Evolutionary conservation across 495 filamentous ascomycete species (phyloP).

Genomic region (Talaromyces proteolyticus): DNA sequence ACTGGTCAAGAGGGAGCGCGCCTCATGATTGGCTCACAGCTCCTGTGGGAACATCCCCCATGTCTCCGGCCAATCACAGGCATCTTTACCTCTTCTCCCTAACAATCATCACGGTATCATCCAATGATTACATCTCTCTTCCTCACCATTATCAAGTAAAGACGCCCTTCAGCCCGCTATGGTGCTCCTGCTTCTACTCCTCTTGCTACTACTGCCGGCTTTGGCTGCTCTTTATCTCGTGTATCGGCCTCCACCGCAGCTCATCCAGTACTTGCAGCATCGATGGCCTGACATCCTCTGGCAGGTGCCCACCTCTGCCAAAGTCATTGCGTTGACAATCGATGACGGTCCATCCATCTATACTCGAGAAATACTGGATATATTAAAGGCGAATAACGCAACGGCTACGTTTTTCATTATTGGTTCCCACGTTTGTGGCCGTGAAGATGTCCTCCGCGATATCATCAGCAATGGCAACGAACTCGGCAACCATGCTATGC

Average conservation of each 20-base stretch:
- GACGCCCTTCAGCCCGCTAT: too few species aligned
- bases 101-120: too few species aligned
- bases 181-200: conserved; percentile 1
- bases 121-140: too few species aligned
- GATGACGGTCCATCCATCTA: conserved; percentile 75
- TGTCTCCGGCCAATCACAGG: too few species aligned
- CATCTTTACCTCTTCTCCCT: too few species aligned
- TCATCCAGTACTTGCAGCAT: conserved; percentile 62
- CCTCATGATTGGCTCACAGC: too few species aligned
- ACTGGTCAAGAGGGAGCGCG: too few species aligned
- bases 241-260: conserved; percentile 65
- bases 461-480: conserved; percentile 62
- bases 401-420: conserved; percentile 77
- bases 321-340: conserved; percentile 73
- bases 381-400: conserved; percentile 51
- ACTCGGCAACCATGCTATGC: conserved; percentile 81
- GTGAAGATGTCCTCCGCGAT: conserved; percentile 40
- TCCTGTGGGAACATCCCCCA: too few species aligned
- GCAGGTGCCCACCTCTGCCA: conserved; percentile 49
- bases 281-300: conserved; percentile 74
- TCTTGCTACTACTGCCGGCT: background rate
- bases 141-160: too few species aligned
- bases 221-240: conserved; percentile 47
- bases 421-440: conserved; percentile 61
- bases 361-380: conserved; percentile 62